These are phyloP conservation scores for Primulina tabacum DNA, from an alignment of 257 asterid genomes.

Conservation along the genomic window DNA sequence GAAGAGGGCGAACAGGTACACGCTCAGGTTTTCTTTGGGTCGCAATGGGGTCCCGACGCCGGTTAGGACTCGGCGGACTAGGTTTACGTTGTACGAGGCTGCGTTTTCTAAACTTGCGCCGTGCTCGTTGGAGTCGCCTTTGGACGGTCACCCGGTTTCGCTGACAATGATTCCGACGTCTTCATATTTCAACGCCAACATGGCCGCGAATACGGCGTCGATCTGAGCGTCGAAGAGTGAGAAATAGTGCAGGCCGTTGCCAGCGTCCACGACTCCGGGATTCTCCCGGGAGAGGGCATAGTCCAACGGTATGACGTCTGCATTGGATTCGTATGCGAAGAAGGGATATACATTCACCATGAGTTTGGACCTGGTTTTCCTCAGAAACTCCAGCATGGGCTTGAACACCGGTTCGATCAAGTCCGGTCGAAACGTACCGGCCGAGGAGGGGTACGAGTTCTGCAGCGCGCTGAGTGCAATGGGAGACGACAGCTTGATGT, in stretches of 20 bases:
- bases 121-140: slow-evolving; percentile 68
- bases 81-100: slow-evolving; percentile 80
- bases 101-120: slow-evolving; percentile 77
- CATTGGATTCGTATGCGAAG: slow-evolving; percentile 77
- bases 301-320: slow-evolving; percentile 73
- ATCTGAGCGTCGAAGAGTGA: slow-evolving; percentile 84
- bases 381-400: slow-evolving; percentile 79
- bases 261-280: slow-evolving; percentile 72
- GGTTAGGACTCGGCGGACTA: slow-evolving; percentile 58
- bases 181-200: slow-evolving; percentile 62
- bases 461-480: slow-evolving; percentile 74
- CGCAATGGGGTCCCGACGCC: slow-evolving; percentile 88
- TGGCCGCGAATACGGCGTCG: slow-evolving; percentile 86
- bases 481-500: slow-evolving; percentile 73
- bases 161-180: slow-evolving; percentile 55
- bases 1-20: slow-evolving; percentile 74
- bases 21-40: slow-evolving; percentile 59
- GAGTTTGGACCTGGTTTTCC: slow-evolving; percentile 61
- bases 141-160: slow-evolving; percentile 98
- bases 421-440: slow-evolving; percentile 72
- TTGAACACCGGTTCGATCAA: slow-evolving; percentile 53
- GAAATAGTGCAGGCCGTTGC: slow-evolving; percentile 63
- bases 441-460: slow-evolving; percentile 83
- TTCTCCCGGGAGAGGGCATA: slow-evolving; percentile 76
- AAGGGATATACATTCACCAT: slow-evolving; percentile 89